A percentile compares a stretch with the other conserved stretches of the same genome.
Conservation (phyloP, 768 basidiomycete species). For the Suillus lakei region DNA sequence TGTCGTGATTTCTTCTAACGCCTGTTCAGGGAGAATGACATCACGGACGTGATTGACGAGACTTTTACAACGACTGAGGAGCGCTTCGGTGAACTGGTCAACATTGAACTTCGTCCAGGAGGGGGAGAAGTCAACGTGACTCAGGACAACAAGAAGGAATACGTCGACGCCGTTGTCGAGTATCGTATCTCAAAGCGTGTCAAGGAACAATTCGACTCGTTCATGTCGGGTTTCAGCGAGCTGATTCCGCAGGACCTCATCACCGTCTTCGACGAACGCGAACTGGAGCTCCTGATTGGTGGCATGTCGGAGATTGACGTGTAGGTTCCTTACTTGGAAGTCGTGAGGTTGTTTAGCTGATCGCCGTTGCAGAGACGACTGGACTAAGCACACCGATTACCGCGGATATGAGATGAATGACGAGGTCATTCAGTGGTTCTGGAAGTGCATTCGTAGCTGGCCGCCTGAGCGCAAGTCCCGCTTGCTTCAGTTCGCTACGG, state of each 20-base stretch:
- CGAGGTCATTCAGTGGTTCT: constrained; percentile 99
- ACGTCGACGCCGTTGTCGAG: constrained; percentile 92
- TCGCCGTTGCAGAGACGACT: constrained; percentile 72
- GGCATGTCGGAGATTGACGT: constrained; percentile 99
- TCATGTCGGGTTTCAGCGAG: constrained; percentile 99
- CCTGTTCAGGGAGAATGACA: constrained; percentile 87
- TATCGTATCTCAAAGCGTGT: constrained; percentile 98
- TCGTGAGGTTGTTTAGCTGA: background rate
- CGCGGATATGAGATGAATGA: constrained; percentile 95
- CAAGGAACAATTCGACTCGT: constrained; percentile 98
- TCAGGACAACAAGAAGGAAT: constrained; percentile 98
- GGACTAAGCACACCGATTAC: constrained; percentile 99
- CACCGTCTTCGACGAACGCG: constrained; percentile 98
- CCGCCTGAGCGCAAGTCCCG: constrained; percentile 98
- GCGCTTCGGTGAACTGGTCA: constrained; percentile 97
- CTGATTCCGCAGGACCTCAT: constrained; percentile 97
- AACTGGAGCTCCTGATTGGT: constrained; percentile 95
- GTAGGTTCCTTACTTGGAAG: constrained; percentile 49
- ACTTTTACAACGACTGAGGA: constrained; percentile 98
- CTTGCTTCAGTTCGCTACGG: constrained; percentile 94
- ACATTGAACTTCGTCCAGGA: constrained; percentile 90
- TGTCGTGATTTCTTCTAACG: constrained; percentile 15
- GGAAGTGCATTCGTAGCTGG: constrained; percentile 98
- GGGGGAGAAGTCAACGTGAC: constrained; percentile 89
- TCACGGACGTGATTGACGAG: constrained; percentile 97